These are phyloP conservation scores for Leucogyrophana mollusca DNA, from an alignment of 768 basidiomycete genomes.

Conservation along the genomic window DNA sequence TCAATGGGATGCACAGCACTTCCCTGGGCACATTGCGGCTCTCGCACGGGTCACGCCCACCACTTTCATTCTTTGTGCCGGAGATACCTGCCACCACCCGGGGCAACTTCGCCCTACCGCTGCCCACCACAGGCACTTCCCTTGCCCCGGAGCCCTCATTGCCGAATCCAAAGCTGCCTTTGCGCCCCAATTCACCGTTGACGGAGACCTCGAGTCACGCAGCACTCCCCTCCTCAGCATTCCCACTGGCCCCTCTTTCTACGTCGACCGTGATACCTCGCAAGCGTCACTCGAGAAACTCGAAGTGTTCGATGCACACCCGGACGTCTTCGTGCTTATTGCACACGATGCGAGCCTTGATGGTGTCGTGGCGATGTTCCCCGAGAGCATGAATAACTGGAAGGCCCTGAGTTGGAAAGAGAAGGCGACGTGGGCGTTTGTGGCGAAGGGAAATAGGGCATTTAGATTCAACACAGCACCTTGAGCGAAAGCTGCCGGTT, in stretches of 20 bases:
- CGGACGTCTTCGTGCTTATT: conserved; percentile 14
- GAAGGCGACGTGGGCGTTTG: conserved; percentile 14
- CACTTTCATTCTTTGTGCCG: conserved; percentile 11
- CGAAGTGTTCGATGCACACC: conserved; percentile 14
- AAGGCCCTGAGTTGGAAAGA: conserved; percentile 18
- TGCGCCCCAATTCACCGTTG: too few relatives aligned
- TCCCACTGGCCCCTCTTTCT: too few relatives aligned
- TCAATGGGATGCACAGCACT: too few relatives aligned
- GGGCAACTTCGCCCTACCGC: too few relatives aligned
- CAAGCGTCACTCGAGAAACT: too few relatives aligned
- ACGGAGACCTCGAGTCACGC: too few relatives aligned
- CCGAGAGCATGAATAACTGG: conserved; percentile 12
- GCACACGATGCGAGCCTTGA: conserved; percentile 17
- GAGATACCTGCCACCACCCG: conserved; percentile 13
- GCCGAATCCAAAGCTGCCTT: too few relatives aligned
- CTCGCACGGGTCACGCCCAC: conserved; percentile 10
- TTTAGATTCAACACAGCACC: conserved; percentile 7
- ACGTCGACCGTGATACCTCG: too few relatives aligned
- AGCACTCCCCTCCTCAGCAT: too few relatives aligned
- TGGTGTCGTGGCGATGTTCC: conserved; percentile 11
- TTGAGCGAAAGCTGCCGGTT: too few relatives aligned
- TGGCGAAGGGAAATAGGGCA: conserved; percentile 14
- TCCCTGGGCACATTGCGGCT: conserved; percentile 11
- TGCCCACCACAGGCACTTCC: too few relatives aligned
- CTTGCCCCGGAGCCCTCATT: too few relatives aligned